Evolutionary conservation across 2,329 filamentous ascomycete species (phyloP).

Genomic region (Paecilomyces niveus): DNA sequence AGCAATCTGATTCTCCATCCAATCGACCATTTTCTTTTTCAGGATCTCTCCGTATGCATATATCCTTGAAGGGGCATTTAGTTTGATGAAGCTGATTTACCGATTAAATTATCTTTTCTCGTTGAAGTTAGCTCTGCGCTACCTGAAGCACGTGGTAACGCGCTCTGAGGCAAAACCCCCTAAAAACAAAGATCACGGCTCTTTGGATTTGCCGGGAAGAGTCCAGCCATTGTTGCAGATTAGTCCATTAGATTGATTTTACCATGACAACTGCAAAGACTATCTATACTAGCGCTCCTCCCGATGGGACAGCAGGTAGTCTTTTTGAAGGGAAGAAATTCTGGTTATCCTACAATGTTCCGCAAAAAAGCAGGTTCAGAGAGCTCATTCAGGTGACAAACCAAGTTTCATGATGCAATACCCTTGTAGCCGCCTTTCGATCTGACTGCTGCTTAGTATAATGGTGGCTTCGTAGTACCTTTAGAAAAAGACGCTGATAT

Average conservation of each 20-base stretch:
- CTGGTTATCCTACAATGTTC: conserved; percentile 51
- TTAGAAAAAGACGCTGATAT: conserved; percentile 52
- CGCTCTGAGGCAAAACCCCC: background rate
- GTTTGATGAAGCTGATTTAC: background rate
- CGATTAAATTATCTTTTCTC: background rate
- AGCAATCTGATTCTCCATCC: background rate
- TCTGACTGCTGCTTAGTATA: conserved; percentile 24
- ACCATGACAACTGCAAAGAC: background rate
- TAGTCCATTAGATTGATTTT: background rate
- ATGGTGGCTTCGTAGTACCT: conserved; percentile 49
- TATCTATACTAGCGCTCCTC: conserved; percentile 5
- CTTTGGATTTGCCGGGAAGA: background rate
- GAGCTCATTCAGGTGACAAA: conserved; percentile 38
- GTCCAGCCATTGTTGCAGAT: background rate
- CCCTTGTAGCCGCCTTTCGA: conserved; percentile 1
- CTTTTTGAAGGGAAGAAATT: conserved; percentile 52
- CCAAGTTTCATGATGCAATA: background rate
- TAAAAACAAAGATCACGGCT: background rate
- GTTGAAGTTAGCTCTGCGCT: background rate
- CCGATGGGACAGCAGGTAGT: conserved; percentile 7
- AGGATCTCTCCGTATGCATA: background rate
- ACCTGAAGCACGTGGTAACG: background rate
- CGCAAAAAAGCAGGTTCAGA: conserved; percentile 42
- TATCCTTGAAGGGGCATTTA: background rate
- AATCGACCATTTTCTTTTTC: background rate